Conservation (phyloP, 495 filamentous ascomycete genomes). For the Diplogelasinospora grovesii region DNA sequence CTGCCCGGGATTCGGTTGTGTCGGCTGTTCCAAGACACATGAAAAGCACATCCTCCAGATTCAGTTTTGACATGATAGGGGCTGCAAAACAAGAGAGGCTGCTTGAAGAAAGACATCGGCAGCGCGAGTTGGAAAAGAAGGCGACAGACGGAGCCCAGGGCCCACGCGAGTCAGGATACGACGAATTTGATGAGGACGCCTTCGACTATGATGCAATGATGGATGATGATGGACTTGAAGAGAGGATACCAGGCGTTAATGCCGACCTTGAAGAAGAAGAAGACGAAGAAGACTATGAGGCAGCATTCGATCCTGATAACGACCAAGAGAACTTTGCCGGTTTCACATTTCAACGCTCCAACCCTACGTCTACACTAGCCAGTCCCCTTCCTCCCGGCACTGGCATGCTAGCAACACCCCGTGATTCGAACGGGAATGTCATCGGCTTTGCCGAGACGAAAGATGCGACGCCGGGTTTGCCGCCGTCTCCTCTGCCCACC, state of each 20-base stretch:
- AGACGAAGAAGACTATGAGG: constrained; percentile 21
- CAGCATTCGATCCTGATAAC: constrained; percentile 34
- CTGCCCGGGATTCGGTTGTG: constrained; percentile 34
- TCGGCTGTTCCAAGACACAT: constrained; percentile 64
- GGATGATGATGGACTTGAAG: constrained; percentile 67
- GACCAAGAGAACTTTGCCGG: constrained; percentile 49
- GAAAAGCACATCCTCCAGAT: constrained; percentile 80
- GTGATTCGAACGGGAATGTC: constrained; percentile 42
- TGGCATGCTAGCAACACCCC: constrained; percentile 44
- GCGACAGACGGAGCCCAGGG: constrained; percentile 20
- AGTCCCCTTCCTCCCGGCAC: constrained; percentile 42
- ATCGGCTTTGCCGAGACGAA: constrained; percentile 46
- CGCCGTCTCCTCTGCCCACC: constrained; percentile 11
- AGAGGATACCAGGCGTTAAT: constrained; percentile 70
- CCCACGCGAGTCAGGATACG: constrained; percentile 39
- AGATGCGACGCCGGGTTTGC: constrained; percentile 24
- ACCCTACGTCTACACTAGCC: constrained; percentile 39
- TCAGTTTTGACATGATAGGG: constrained; percentile 91
- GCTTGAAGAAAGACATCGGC: constrained; percentile 77
- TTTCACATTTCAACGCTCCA: constrained; percentile 46
- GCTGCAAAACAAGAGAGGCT: constrained; percentile 72
- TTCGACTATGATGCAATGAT: constrained; percentile 65
- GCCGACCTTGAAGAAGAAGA: constrained; percentile 52
- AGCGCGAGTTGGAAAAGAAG: constrained; percentile 55
- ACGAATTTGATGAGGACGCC: constrained; percentile 60